A percentile compares a stretch with the other conserved stretches of the same genome.
Evolutionary conservation across 2,329 filamentous ascomycete species (phyloP).

Genomic region (Colletotrichum euphorbiae): DNA sequence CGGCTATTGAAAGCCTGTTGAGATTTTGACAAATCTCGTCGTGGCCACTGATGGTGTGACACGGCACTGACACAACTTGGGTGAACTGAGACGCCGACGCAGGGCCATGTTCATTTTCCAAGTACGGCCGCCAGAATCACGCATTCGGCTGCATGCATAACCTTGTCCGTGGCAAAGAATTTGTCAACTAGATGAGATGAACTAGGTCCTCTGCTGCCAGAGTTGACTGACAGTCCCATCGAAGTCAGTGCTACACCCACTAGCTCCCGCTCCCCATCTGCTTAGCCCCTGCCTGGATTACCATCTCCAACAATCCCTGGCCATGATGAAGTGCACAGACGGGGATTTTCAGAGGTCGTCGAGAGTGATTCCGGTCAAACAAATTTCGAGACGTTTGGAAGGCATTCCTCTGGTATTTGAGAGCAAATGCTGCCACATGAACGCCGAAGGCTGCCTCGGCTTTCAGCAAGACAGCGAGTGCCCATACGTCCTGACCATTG

Average conservation of each 20-base stretch:
- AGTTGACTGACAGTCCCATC: background rate
- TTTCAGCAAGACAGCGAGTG: background rate
- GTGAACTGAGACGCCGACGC: constrained; percentile 11
- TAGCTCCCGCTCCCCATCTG: background rate
- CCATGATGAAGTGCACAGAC: constrained; percentile 15
- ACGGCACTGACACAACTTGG: constrained; percentile 21
- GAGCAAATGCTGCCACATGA: background rate
- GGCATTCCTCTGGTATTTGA: background rate
- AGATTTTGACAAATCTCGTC: constrained; percentile 23
- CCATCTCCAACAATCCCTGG: background rate
- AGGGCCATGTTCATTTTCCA: constrained; percentile 7
- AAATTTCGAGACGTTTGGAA: constrained; percentile 36
- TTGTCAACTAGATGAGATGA: constrained; percentile 35
- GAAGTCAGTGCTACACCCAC: background rate
- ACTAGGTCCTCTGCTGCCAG: background rate
- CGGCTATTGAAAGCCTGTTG: background rate
- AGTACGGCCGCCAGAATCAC: background rate
- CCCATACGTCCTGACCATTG: constrained; percentile 3
- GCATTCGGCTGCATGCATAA: constrained; percentile 1
- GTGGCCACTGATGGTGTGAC: constrained; percentile 18
- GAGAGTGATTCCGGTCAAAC: constrained; percentile 26
- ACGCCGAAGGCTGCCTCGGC: constrained; percentile 15
- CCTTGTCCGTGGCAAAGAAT: constrained; percentile 5
- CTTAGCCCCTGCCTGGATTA: constrained; percentile 5
- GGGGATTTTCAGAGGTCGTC: background rate